Evolutionary conservation across 208 protist species (phyloP).

Genomic region (Trypanosoma mega): DNA sequence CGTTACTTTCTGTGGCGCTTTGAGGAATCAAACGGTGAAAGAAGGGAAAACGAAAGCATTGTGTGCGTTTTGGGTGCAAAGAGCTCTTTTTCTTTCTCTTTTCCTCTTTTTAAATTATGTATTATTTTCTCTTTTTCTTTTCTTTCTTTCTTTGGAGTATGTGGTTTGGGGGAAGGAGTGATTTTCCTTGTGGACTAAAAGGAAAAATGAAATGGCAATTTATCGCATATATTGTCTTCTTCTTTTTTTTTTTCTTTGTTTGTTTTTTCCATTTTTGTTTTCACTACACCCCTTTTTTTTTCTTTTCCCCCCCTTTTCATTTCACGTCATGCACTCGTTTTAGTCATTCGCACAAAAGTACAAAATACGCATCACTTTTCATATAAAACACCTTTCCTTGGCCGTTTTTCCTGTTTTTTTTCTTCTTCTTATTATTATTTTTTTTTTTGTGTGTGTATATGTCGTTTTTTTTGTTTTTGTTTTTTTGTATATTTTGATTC

Average conservation of each 20-base stretch:
- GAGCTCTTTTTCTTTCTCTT: too few species aligned
- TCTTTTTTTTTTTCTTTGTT: neutral
- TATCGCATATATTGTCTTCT: neutral
- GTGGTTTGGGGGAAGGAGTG: too few species aligned
- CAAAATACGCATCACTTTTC: too few species aligned
- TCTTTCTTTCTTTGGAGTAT: too few species aligned
- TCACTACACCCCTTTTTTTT: neutral
- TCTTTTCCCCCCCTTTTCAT: neutral
- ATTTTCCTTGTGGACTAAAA: neutral
- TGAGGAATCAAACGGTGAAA: too few species aligned
- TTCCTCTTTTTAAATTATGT: too few species aligned
- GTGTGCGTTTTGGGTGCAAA: too few species aligned
- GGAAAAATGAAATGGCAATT: neutral
- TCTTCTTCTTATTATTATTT: neutral
- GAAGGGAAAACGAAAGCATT: too few species aligned
- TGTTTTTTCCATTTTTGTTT: slow-evolving; percentile 1
- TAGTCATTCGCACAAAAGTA: too few species aligned
- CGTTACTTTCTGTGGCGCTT: too few species aligned
- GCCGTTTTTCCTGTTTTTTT: neutral
- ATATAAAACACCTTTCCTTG: too few species aligned
- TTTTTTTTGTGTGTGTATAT: neutral
- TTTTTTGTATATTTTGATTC: neutral
- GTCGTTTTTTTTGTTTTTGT: neutral
- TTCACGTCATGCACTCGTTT: neutral
- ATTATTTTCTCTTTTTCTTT: too few species aligned